These are phyloP conservation scores for Myrica gale DNA, from an alignment of 306 rosid species.

Conservation along the genomic window DNA sequence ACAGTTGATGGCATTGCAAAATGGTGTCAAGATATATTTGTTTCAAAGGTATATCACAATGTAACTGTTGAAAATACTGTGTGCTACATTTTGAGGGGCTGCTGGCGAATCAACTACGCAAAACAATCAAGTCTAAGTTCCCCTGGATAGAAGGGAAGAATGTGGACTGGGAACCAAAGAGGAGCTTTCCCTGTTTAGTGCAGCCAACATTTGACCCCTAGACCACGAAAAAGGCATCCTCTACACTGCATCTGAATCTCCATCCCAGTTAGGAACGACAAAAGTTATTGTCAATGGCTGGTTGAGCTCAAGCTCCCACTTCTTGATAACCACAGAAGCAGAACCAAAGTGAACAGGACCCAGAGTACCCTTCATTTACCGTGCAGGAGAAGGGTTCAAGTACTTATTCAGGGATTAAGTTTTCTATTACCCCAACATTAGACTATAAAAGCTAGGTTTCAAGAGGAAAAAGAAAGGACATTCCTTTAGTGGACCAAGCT, in stretches of 20 bases:
- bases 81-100: neutral
- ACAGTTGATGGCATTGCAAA: slow-evolving; percentile 70
- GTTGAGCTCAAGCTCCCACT: neutral
- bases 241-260: neutral
- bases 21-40: slow-evolving; percentile 79
- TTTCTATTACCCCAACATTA: neutral
- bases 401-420: neutral
- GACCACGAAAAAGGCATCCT: too few relatives aligned
- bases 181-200: too few relatives aligned
- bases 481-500: neutral
- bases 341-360: neutral
- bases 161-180: too few relatives aligned
- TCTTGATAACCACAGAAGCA: neutral
- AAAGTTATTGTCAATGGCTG: neutral
- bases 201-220: too few relatives aligned
- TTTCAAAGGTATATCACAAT: slow-evolving; percentile 52
- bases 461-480: neutral
- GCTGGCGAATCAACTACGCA: neutral
- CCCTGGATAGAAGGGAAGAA: too few relatives aligned
- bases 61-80: neutral
- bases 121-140: too few relatives aligned
- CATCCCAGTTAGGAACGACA: neutral
- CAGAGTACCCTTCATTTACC: neutral
- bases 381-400: neutral
- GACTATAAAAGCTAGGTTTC: neutral